These are phyloP conservation scores for Xerocomus amazonicus DNA, from an alignment of 1,284 basidiomycete genomes.

Conservation along the genomic window DNA sequence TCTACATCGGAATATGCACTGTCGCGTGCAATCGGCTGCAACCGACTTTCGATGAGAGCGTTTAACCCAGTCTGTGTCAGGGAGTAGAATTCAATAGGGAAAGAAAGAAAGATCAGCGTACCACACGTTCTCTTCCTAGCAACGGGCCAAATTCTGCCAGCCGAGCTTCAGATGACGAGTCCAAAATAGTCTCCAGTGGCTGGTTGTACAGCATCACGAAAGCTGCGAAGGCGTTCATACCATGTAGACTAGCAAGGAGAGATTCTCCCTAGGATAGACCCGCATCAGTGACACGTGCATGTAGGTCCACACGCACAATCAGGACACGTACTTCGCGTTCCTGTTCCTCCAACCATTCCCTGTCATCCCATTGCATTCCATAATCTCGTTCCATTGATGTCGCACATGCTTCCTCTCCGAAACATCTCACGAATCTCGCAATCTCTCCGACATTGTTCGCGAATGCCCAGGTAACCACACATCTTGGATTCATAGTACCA, in stretches of 20 bases:
- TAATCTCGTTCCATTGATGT: conserved; percentile 39
- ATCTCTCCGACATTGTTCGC: conserved; percentile 56
- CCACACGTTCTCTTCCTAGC: conserved; percentile 53
- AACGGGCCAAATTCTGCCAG: conserved; percentile 43
- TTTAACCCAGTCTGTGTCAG: conserved; percentile 35
- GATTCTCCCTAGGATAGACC: conserved; percentile 47
- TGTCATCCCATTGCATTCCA: conserved; percentile 49
- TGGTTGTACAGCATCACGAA: conserved; percentile 56
- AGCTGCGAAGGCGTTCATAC: conserved; percentile 68
- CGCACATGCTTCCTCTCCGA: conserved; percentile 52
- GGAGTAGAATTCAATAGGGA: conserved; percentile 7
- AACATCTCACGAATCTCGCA: conserved; percentile 49
- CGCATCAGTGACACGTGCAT: conserved; percentile 14
- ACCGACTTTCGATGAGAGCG: conserved; percentile 36
- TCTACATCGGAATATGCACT: conserved; percentile 9
- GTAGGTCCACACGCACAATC: conserved; percentile 9
- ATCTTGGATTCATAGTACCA: conserved; percentile 41
- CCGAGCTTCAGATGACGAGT: conserved; percentile 47
- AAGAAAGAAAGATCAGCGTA: conserved; percentile 34
- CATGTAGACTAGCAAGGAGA: conserved; percentile 47
- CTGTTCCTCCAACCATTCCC: conserved; percentile 58
- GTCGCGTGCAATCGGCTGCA: conserved; percentile 29
- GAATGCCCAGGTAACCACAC: conserved; percentile 52
- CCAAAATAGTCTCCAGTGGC: conserved; percentile 53
- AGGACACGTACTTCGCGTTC: conserved; percentile 44